phyloP scores from a whole-genome alignment of 768 basidiomycete genomes.

The Kwoniella sp. region DNA sequence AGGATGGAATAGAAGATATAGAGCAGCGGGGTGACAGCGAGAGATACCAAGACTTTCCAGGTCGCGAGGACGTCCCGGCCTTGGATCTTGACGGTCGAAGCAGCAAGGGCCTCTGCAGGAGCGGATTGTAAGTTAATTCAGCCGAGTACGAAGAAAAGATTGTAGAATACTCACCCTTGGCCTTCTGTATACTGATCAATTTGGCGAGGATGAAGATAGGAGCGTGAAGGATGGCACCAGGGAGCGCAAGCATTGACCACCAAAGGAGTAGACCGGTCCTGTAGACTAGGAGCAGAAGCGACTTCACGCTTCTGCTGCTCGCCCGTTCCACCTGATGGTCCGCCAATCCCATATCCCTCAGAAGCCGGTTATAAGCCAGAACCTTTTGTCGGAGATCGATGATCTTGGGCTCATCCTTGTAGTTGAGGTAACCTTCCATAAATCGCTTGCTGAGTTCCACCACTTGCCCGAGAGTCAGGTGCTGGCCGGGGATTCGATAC shows the following conservation, averaged over 20 bases:
- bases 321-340: constrained; percentile 95
- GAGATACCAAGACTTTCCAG: constrained; percentile 93
- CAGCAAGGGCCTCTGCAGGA: constrained; percentile 86
- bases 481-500: constrained; percentile 91
- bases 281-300: constrained; percentile 78
- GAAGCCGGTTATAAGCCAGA: constrained; percentile 81
- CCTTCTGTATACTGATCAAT: constrained; percentile 81
- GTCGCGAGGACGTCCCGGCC: constrained; percentile 96
- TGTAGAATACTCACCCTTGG: constrained; percentile 67
- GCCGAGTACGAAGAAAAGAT: neutral
- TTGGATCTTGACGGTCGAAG: constrained; percentile 90
- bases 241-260: constrained; percentile 83
- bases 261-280: constrained; percentile 72
- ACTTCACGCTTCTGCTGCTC: constrained; percentile 76
- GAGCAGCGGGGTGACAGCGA: constrained; percentile 84
- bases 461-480: constrained; percentile 90
- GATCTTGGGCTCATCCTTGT: constrained; percentile 88
- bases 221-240: constrained; percentile 85
- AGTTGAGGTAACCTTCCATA: constrained; percentile 86
- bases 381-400: constrained; percentile 78
- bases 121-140: neutral
- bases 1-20: constrained; percentile 81
- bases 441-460: constrained; percentile 92
- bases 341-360: constrained; percentile 85
- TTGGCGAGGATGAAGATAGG: constrained; percentile 92